Evolutionary conservation across 306 rosid genomes (phyloP).

Genomic region (Pterocarpus macrocarpus): DNA sequence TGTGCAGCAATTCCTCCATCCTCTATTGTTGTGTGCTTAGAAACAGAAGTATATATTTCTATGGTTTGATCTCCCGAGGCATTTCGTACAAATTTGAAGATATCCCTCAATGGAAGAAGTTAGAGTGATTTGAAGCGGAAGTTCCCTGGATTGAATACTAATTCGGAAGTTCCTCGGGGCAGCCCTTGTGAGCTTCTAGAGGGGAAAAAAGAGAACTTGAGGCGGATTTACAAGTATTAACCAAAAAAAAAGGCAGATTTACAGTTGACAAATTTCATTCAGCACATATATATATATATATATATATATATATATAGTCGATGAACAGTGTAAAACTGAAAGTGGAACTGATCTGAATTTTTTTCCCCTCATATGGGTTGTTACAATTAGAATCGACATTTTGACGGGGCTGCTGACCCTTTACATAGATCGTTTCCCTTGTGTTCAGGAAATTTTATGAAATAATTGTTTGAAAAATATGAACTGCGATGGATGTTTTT

Average conservation of each 20-base stretch:
- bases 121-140: constrained; percentile 26
- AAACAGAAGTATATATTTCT: constrained; percentile 21
- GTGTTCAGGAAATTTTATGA: too few species aligned
- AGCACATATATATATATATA: too few species aligned
- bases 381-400: constrained; percentile 5
- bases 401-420: neutral
- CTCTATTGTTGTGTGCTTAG: constrained; percentile 12
- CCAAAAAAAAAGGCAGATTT: neutral
- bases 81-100: constrained; percentile 43
- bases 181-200: too few species aligned
- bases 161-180: too few species aligned
- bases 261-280: constrained; percentile 14
- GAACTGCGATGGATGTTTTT: too few species aligned
- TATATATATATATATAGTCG: too few species aligned
- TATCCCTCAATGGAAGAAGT: constrained; percentile 31
- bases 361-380: neutral
- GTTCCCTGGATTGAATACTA: neutral
- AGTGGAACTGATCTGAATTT: neutral
- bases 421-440: too few species aligned
- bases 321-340: too few species aligned
- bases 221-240: too few species aligned
- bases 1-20: constrained; percentile 38
- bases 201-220: too few species aligned
- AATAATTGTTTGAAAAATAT: too few species aligned
- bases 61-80: constrained; percentile 15